Evolutionary conservation across 2,329 filamentous ascomycete species (phyloP), one percentile per base, ranked within the genome.

Genomic region (Fusarium multiceps): DNA sequence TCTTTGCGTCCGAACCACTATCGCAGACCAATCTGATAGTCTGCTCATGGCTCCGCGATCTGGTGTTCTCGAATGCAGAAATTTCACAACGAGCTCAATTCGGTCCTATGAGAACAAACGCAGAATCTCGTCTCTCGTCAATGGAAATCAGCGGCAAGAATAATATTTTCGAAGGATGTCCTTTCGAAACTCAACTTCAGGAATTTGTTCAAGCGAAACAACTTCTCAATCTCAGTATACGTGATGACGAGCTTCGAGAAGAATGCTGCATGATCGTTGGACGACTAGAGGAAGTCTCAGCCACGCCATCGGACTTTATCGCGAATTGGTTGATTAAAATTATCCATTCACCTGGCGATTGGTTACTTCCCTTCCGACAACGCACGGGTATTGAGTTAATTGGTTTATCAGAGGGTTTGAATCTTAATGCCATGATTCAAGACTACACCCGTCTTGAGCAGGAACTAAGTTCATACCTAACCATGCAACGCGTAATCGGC

Each of bases 91-190:
- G 64, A 20, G 77, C 77, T 1, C 73, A 72, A 11, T 69, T 78
- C 9, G 68, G 69, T 4, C 75, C 75, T 0, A 59, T 78, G 51
- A 34, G 76, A 9, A 71, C 75, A 0, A 50, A 71, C 2, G 59
- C 68, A 1, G 75, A 78, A 47, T 62, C 69, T 6, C 69, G 76
- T 2, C 55, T 78, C 1, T 65, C 60, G 0, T 61, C 68, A 0
- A 55, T 77, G 11, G 66, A 63, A 18, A 77, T 78, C 4, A 77
- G 74, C 2, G 77, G 76, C 0, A 77, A 78, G 50, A 59, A 74
- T 0, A 72, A 71, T 5, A 71, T 78, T 0, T 78, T 78, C 7
- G 75, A 78, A 6, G 55, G 57, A 0, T 78, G 77, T 51, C 67
- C 71, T 3, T 73, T 78, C 1, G 77, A 78, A 48, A 58, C 41